Evolutionary conservation across 352 stramenopile genomes (phyloP), one percentile per base, ranked within the genome.

Genomic region (Globisporangium cylindrosporum): DNA sequence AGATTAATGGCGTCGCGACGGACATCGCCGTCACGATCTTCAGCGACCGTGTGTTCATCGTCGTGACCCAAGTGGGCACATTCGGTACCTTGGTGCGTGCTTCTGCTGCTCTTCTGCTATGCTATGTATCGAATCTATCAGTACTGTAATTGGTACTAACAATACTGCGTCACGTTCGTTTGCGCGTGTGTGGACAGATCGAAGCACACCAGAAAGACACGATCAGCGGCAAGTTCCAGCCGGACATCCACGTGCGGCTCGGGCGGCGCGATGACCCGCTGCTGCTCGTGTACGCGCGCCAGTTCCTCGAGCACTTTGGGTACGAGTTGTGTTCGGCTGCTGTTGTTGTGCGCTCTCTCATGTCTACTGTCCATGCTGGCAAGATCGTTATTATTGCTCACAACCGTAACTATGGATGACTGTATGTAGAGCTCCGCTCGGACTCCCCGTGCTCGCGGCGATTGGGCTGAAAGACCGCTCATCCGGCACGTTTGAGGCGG

Each of bases 221-320:
- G 36, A 87, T 95, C 60, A 92, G 79, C 63, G 87, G 86, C 59
- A 91, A 91, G 55, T 80, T 91, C 58, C 85, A 93, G 65, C 73
- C 86, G 0, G 85, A 93, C 24, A 93, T 93, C 57, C 83, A 90
- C 59, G 72, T 95, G 58, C 83, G 84, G 38, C 77, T 95, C 51
- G 88, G 88, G 3, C 75, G 86, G 22, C 83, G 88, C 22, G 88
- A 95, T 59, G 88, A 95, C 60, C 88, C 88, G 48, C 80, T 95
- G 38, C 67, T 95, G 64, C 74, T 95, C 48, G 86, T 95, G 51
- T 95, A 95, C 62, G 81, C 80, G 36, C 84, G 88, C 34, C 88
- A 95, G 56, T 86, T 95, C 64, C 76, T 93, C 36, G 88, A 95
- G 71, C 84, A 93, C 34, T 93, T 95, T 65, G 86, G 88, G 88